Percentiles rank a stretch among this genome's conserved stretches.
phyloP scores from a whole-genome alignment of 805 yeast species.

The Kazachstania kunashirensis region DNA sequence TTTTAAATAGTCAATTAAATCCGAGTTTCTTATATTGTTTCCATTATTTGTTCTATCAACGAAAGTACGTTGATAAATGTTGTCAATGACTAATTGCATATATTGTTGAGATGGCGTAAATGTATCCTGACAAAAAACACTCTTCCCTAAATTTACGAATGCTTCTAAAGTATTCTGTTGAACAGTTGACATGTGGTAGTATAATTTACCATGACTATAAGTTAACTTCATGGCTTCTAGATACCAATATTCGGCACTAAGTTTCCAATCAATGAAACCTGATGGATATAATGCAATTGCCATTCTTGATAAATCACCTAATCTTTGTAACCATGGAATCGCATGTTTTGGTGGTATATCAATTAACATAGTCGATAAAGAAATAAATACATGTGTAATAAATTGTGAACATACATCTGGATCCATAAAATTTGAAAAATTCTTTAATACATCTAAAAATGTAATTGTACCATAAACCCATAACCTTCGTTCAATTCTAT shows the following conservation, averaged over 20 bases:
- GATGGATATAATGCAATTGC: conserved; percentile 78
- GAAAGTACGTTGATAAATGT: conserved; percentile 50
- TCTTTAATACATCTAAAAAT: conserved; percentile 65
- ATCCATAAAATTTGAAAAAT: conserved; percentile 63
- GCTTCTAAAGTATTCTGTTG: conserved; percentile 65
- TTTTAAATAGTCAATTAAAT: conserved; percentile 32
- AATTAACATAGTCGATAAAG: conserved; percentile 34
- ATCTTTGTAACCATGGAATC: conserved; percentile 63
- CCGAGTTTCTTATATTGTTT: conserved; percentile 23
- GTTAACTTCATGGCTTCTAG: conserved; percentile 59
- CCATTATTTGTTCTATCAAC: conserved; percentile 29
- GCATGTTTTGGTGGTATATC: conserved; percentile 31
- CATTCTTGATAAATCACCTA: conserved; percentile 81
- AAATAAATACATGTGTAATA: conserved; percentile 59
- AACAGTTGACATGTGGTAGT: conserved; percentile 81
- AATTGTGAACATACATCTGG: conserved; percentile 73
- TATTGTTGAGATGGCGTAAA: conserved; percentile 78
- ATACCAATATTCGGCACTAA: conserved; percentile 79
- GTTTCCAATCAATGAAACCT: conserved; percentile 75
- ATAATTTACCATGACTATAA: conserved; percentile 77
- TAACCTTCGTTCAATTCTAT: conserved; percentile 67
- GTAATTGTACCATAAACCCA: conserved; percentile 86
- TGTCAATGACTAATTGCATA: conserved; percentile 67
- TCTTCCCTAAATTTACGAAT: conserved; percentile 66
- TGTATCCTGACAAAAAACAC: conserved; percentile 71